Evolutionary conservation across 2,329 filamentous ascomycete species (phyloP).

Genomic region (Emergomyces pasteurianus): DNA sequence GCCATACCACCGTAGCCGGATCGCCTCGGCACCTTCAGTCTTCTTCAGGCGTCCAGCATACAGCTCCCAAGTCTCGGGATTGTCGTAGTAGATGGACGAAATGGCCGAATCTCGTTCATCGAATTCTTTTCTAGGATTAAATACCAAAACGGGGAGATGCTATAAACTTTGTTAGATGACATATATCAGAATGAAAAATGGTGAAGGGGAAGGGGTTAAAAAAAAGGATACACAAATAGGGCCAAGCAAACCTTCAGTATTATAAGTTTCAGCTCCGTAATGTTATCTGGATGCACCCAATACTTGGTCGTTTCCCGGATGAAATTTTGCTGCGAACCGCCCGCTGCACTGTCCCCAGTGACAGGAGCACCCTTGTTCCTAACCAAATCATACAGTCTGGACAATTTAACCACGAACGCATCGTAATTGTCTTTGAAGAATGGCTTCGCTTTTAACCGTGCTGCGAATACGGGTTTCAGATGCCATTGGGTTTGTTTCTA

Average conservation of each 20-base stretch:
- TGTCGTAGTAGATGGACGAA: constrained; percentile 97
- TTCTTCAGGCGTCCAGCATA: constrained; percentile 94
- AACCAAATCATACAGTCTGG: constrained; percentile 87
- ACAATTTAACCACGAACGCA: constrained; percentile 85
- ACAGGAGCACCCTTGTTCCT: constrained; percentile 85
- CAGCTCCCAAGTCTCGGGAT: constrained; percentile 82
- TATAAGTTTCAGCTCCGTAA: constrained; percentile 95
- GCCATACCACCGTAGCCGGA: constrained; percentile 93
- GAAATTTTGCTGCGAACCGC: constrained; percentile 88
- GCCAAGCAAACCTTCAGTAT: constrained; percentile 58
- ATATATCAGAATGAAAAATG: no score
- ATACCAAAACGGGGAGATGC: constrained; percentile 91
- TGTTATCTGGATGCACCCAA: constrained; percentile 97
- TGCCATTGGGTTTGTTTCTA: constrained; percentile 93
- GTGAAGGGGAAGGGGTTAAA: no score
- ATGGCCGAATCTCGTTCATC: constrained; percentile 84
- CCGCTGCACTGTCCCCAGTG: constrained; percentile 82
- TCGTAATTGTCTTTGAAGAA: constrained; percentile 99
- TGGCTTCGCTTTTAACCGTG: constrained; percentile 84
- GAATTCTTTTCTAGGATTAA: constrained; percentile 95
- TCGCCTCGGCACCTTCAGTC: constrained; percentile 92
- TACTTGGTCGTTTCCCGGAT: constrained; percentile 97
- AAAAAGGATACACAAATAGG: no score
- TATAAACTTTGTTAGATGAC: constrained; percentile 13
- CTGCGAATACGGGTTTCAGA: constrained; percentile 89